Percentiles rank a stretch among this genome's conserved stretches.
Conservation (phyloP, 345 rosid genomes). For the Eucalyptus dawsonii region DNA sequence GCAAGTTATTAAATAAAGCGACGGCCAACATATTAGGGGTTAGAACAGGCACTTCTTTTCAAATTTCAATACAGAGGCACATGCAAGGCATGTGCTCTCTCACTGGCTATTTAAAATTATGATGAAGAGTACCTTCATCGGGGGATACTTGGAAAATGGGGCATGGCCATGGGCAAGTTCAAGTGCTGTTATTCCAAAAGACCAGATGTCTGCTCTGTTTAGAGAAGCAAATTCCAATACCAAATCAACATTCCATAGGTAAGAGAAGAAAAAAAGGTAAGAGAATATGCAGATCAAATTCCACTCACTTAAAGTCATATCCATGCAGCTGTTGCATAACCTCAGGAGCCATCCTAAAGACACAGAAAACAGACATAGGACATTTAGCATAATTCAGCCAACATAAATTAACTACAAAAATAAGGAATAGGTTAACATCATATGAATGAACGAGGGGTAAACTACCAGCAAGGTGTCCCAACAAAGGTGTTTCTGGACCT, state of each 20-base stretch:
- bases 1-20: neutral
- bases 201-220: conserved; percentile 97
- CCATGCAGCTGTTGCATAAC: conserved; percentile 99
- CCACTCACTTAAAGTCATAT: conserved; percentile 94
- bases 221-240: neutral
- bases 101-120: neutral
- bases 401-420: neutral
- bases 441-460: neutral
- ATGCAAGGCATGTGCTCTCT: neutral
- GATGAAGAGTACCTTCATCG: conserved; percentile 58
- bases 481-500: conserved; percentile 96
- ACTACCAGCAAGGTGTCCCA: conserved; percentile 99
- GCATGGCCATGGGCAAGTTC: conserved; percentile 99
- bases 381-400: neutral
- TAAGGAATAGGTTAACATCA: neutral
- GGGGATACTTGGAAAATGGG: conserved; percentile 97
- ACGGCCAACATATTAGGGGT: neutral
- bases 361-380: neutral
- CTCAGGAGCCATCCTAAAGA: conserved; percentile 98
- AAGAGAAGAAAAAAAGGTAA: neutral
- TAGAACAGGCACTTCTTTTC: neutral
- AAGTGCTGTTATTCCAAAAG: conserved; percentile 96
- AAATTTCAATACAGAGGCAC: neutral
- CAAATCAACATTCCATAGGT: neutral
- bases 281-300: neutral